These are phyloP conservation scores for Sutorius australiensis DNA, from an alignment of 768 basidiomycete species.

Conservation along the genomic window DNA sequence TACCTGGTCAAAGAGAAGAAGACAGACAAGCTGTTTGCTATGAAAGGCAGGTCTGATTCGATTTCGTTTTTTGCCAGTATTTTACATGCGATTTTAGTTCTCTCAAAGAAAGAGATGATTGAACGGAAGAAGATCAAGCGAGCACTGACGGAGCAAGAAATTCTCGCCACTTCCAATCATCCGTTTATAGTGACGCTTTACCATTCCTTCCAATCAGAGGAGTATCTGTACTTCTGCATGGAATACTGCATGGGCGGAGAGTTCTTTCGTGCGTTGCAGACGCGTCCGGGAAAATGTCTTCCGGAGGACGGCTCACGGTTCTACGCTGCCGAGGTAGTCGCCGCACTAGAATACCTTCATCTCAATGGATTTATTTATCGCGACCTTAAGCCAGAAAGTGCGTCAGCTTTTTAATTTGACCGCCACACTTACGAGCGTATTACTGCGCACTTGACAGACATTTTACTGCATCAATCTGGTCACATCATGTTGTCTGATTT, in stretches of 20 bases:
- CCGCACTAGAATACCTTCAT: conserved; percentile 97
- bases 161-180: conserved; percentile 96
- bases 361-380: conserved; percentile 99
- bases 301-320: conserved; percentile 94
- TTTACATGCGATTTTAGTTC: conserved; percentile 53
- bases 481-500: conserved; percentile 99
- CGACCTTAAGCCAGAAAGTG: conserved; percentile 99
- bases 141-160: conserved; percentile 97
- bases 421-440: neutral
- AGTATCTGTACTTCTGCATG: conserved; percentile 98
- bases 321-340: conserved; percentile 98
- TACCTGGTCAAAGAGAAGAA: conserved; percentile 99
- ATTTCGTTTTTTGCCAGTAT: conserved; percentile 1
- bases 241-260: conserved; percentile 99
- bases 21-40: conserved; percentile 91
- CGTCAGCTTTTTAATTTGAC: conserved; percentile 34
- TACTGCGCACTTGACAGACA: conserved; percentile 54
- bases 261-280: conserved; percentile 97
- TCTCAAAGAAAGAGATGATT: conserved; percentile 99
- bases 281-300: conserved; percentile 93
- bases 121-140: conserved; percentile 99
- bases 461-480: conserved; percentile 93
- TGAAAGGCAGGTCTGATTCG: conserved; percentile 78
- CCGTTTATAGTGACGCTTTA: conserved; percentile 99
- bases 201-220: conserved; percentile 98